Conservation (phyloP, 129 eudicot genomes). For the Flaveria trinervia region DNA sequence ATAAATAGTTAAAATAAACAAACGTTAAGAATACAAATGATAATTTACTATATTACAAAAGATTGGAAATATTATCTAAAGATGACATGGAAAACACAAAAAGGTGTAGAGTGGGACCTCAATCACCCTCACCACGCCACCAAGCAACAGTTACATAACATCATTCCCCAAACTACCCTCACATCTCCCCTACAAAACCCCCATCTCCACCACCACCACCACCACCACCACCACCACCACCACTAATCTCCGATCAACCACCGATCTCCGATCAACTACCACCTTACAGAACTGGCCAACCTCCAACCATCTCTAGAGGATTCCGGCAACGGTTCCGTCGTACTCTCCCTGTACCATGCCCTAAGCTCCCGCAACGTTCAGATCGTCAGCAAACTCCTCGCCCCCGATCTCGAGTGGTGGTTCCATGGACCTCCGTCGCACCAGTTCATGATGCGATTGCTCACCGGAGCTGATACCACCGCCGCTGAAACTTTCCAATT, state of each 20-base stretch:
- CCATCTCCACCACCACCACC: neutral
- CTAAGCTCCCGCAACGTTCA: slow-evolving; percentile 66
- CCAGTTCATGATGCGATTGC: slow-evolving; percentile 91
- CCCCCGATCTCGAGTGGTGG: slow-evolving; percentile 98
- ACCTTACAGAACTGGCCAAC: neutral
- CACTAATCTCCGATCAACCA: neutral
- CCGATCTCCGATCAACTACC: no score
- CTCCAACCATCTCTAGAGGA: slow-evolving; percentile 37
- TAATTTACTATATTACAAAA: neutral
- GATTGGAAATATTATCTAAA: neutral
- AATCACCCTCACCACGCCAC: slow-evolving; percentile 17
- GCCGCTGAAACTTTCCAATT: slow-evolving; percentile 40
- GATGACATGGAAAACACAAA: neutral
- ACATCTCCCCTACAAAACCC: slow-evolving; percentile 22
- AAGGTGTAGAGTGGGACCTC: neutral
- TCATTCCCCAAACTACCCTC: slow-evolving; percentile 28
- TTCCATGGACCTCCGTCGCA: slow-evolving; percentile 99
- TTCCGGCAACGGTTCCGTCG: slow-evolving; percentile 63
- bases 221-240: neutral
- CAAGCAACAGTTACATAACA: neutral
- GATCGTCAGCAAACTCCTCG: slow-evolving; percentile 60
- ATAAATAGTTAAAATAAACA: no score
- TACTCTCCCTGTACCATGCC: slow-evolving; percentile 87
- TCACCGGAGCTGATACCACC: slow-evolving; percentile 60
- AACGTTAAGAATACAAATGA: no score